A percentile compares a stretch with the other conserved stretches of the same genome.
Evolutionary conservation across 495 filamentous ascomycete species (phyloP).

Genomic region (Podospora pseudocomata): DNA sequence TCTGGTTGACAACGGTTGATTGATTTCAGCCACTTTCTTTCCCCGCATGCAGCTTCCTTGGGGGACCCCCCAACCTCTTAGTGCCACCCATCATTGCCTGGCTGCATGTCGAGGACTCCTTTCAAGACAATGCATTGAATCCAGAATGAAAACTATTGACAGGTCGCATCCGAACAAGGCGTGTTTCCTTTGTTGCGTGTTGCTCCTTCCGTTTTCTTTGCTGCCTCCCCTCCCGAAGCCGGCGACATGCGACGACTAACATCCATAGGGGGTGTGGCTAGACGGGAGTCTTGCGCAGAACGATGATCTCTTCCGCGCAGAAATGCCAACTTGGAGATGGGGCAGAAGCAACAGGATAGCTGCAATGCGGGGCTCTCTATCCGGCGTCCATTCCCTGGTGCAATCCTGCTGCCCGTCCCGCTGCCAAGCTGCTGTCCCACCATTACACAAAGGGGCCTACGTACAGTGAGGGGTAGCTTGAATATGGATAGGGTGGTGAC

Average conservation of each 20-base stretch:
- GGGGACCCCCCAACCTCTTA: background rate
- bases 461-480: background rate
- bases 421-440: background rate
- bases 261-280: background rate
- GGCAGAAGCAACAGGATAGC: background rate
- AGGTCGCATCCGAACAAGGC: background rate
- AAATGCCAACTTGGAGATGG: background rate
- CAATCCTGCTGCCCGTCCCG: background rate
- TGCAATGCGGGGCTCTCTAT: background rate
- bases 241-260: background rate
- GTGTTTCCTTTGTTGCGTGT: background rate
- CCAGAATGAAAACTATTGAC: background rate
- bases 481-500: background rate
- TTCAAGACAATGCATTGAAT: background rate
- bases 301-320: background rate
- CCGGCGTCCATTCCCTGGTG: background rate
- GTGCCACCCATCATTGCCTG: background rate
- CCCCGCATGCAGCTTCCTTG: background rate
- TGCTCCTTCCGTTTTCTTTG: background rate
- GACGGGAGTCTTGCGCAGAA: background rate
- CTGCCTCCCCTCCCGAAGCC: background rate
- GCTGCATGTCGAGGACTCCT: background rate
- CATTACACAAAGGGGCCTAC: background rate
- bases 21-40: background rate
- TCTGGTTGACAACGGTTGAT: background rate